Conservation (phyloP, 345 rosid genomes). For the Pelargonium nanum region DNA sequence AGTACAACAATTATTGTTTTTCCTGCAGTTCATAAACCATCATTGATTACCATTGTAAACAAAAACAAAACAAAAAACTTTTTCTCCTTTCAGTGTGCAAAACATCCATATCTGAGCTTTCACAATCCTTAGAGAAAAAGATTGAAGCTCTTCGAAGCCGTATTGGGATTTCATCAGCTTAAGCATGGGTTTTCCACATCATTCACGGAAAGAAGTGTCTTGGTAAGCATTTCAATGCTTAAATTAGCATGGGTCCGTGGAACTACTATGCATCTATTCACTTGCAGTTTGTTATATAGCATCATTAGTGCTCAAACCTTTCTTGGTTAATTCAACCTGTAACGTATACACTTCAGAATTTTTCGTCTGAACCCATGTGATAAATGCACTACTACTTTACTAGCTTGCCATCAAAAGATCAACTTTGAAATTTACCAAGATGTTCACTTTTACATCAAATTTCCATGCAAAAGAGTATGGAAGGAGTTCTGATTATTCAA, state of each 20-base stretch:
- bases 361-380: not conserved
- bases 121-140: slow-evolving; percentile 33
- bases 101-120: slow-evolving; percentile 34
- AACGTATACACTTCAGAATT: too few relatives aligned
- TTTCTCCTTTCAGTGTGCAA: slow-evolving; percentile 32
- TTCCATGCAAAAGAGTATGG: too few relatives aligned
- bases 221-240: not conserved
- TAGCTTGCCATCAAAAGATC: not conserved
- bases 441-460: not conserved
- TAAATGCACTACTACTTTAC: not conserved
- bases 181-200: slow-evolving; percentile 1
- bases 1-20: not conserved
- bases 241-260: not conserved
- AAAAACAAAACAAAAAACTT: too few relatives aligned
- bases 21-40: not conserved
- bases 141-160: slow-evolving; percentile 26
- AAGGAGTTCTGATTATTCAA: not conserved
- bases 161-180: slow-evolving; percentile 26
- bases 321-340: too few relatives aligned
- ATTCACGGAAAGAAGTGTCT: not conserved
- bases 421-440: not conserved
- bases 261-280: not conserved
- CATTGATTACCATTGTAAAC: not conserved
- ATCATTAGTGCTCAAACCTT: not conserved
- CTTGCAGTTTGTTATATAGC: not conserved